These are phyloP conservation scores for Venturiaceae sp. DNA, from an alignment of 2,329 filamentous ascomycete genomes.

Conservation along the genomic window DNA sequence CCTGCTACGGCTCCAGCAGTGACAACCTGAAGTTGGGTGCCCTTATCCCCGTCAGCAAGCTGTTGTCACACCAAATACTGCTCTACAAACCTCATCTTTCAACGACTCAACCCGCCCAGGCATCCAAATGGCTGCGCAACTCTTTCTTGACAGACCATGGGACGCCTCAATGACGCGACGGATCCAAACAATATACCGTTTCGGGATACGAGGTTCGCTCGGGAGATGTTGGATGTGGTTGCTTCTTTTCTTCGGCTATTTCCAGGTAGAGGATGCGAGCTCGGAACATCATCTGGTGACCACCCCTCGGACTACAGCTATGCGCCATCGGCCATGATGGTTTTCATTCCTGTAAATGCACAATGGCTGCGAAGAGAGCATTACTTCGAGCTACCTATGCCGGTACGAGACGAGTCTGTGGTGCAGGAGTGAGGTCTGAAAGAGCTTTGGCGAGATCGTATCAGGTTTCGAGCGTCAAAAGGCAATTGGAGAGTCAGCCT, in stretches of 20 bases:
- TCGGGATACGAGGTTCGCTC: neutral
- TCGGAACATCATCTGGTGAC: neutral
- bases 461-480: neutral
- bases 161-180: neutral
- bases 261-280: neutral
- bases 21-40: slow-evolving; percentile 56
- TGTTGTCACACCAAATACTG: neutral
- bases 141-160: slow-evolving; percentile 5
- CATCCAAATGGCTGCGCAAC: slow-evolving; percentile 45
- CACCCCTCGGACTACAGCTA: neutral
- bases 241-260: neutral
- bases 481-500: neutral
- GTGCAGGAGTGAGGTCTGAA: neutral
- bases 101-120: slow-evolving; percentile 52
- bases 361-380: neutral
- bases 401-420: neutral
- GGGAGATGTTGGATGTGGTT: neutral
- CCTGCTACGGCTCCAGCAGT: slow-evolving; percentile 64
- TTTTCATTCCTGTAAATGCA: neutral
- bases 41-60: slow-evolving; percentile 29
- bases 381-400: neutral
- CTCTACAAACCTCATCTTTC: slow-evolving; percentile 53
- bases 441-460: neutral
- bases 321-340: neutral
- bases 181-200: neutral